Conservation (phyloP, 768 basidiomycete species). For the Lactarius indigo region DNA sequence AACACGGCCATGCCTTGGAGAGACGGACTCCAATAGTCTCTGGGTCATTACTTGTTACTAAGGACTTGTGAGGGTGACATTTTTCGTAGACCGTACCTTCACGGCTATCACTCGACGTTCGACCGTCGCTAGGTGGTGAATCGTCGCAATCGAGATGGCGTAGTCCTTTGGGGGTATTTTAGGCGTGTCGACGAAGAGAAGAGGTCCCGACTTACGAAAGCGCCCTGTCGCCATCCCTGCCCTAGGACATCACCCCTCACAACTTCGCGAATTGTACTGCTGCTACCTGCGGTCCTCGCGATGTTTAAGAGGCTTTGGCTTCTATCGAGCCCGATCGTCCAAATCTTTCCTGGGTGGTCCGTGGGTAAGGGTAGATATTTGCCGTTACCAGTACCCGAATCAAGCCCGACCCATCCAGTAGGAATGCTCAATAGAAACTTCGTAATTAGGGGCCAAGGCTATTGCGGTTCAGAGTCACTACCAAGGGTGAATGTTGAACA, state of each 20-base stretch:
- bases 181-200: not conserved
- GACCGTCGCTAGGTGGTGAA: conserved; percentile 88
- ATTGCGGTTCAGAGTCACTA: conserved; percentile 6
- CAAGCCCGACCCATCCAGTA: conserved; percentile 81
- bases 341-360: conserved; percentile 55
- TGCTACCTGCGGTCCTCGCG: conserved; percentile 60
- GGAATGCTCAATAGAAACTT: conserved; percentile 68
- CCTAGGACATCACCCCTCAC: conserved; percentile 77
- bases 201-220: conserved; percentile 64
- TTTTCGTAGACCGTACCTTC: conserved; percentile 45
- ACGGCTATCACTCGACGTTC: conserved; percentile 70
- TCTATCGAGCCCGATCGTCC: conserved; percentile 83
- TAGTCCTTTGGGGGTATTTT: conserved; percentile 64
- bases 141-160: conserved; percentile 94
- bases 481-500: not conserved
- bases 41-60: conserved; percentile 30
- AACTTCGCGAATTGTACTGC: conserved; percentile 55
- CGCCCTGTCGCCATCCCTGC: conserved; percentile 67
- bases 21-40: conserved; percentile 64
- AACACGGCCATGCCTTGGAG: conserved; percentile 66
- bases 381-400: conserved; percentile 96
- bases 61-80: not conserved
- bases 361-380: conserved; percentile 85
- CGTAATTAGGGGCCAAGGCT: conserved; percentile 91
- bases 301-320: conserved; percentile 75